Evolutionary conservation across 495 filamentous ascomycete species (phyloP), one percentile per base, ranked within the genome.

Genomic region (Trichoderma virens): DNA sequence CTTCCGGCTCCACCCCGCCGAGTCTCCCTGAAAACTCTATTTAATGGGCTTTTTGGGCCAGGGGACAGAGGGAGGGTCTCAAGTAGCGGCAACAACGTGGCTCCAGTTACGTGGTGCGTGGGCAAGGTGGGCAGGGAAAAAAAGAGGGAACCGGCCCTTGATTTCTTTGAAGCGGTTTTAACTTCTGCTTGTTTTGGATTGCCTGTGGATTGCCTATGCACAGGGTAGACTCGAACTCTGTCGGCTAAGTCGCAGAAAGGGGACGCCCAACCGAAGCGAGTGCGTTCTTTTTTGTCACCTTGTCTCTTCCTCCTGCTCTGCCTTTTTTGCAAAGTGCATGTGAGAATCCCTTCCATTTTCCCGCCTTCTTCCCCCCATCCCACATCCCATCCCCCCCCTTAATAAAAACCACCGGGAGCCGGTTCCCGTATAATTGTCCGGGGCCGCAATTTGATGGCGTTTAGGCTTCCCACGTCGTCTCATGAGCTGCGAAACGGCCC

Each of bases 11-110:
- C 51, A 56, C 51, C 25, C 8, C 27, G 51, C 51, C 27, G 51
- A 18, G 51, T 8, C 20, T 56, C 51, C 51, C 27, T 56, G 51
- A 56, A 56, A 56, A 56, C 51, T 56, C 51, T 56, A 56, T 56
- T 56, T 56, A 56, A 56, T 56, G 51, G 51, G 51, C 51, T 56
- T 56, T 11, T 35, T 6, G 34, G 34, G 34, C 25, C 51, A 56
- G 51, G 51, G 51, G 51, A 14, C 5, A 20, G 51, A 30, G 23
- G 51, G 27, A 56, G 6, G 23, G 1, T 25, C 25, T 20, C 9
- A 16, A 20, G 11, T 16, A 16, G 51, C 23, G 51, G 11, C 51
- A 56, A 28, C 51, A 30, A 56, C 51, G 51, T 56, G 51, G 51
- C 51, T 56, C 51, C 51, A 56, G 51, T 56, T 56, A 56, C 51